phyloP scores from a whole-genome alignment of 768 basidiomycete species.

The button mushroom (Agaricus bisporus) region DNA sequence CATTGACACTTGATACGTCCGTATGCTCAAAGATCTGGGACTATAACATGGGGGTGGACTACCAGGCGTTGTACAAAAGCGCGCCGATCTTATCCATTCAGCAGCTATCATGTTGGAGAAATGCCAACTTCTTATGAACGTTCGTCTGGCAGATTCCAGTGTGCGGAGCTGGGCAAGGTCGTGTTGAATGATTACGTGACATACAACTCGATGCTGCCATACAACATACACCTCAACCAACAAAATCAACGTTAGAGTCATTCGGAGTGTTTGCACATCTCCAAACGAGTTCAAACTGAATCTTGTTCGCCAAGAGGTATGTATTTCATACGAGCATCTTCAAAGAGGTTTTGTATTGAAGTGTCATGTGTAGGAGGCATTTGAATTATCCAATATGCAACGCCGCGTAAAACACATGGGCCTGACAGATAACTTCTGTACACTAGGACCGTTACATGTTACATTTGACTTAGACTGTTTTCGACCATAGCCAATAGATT shows the following conservation, averaged over 20 bases:
- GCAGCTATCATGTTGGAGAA: constrained; percentile 93
- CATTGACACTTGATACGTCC: background rate
- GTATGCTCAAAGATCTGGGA: background rate
- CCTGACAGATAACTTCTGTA: too few species aligned
- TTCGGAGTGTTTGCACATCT: constrained; percentile 94
- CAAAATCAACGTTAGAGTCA: constrained; percentile 84
- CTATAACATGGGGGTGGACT: background rate
- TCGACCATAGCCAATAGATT: too few species aligned
- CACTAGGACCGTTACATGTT: too few species aligned
- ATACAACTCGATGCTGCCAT: constrained; percentile 92
- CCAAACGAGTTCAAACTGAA: constrained; percentile 90
- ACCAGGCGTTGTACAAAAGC: constrained; percentile 64
- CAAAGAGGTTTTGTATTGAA: constrained; percentile 25
- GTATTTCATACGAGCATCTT: background rate
- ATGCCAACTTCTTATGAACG: constrained; percentile 92
- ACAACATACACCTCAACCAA: constrained; percentile 90
- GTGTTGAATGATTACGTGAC: constrained; percentile 96
- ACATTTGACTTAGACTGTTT: too few species aligned
- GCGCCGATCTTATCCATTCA: constrained; percentile 89
- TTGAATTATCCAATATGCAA: constrained; percentile 89
- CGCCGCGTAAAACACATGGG: too few species aligned
- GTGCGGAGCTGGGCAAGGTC: constrained; percentile 89
- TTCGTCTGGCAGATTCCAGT: constrained; percentile 79
- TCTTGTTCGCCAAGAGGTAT: constrained; percentile 7
- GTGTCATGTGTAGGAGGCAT: constrained; percentile 71